Base-by-base conservation (phyloP, 202 grass and related monocot genomes). In the Bolboschoenoplectus hybrid region DNA sequence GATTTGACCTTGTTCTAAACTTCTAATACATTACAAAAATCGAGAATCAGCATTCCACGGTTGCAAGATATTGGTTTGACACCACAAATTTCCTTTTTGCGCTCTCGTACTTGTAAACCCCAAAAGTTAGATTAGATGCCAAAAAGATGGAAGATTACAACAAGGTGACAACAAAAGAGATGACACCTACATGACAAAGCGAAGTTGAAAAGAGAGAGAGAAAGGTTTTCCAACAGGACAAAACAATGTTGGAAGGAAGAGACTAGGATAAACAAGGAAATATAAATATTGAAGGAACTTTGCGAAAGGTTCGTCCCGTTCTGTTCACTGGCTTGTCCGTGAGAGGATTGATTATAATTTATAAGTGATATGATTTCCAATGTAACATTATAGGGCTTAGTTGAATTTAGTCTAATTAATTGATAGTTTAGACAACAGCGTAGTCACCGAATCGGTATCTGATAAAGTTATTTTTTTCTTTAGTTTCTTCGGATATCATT, bases 141-240 rank as follows among this genome's bases (percentile, higher is more conserved):
- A 17, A 51, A 14, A 14, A n/a, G 26, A 66, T 20, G 7, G 19
- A 67, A 82, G 40, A 41, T 16, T 49, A 82, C 80, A 82, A 67
- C 61, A 44, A 82, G 45, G 39, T 82, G 41, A 47, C 12, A n/a
- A 82, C 47, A 82, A 81, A 67, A 82, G 43, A 82, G 80, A 51
- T 47, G 57, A 67, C 72, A 75, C 20, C 45, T 52, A 52, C 5
- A 16, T 52, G 57, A 82, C 78, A 82, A 64, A 67, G 10, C 79
- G 19, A 64, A 7, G 5, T n/a, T 46, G n/a, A 82, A 62, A 81
- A 43, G 36, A 63, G 40, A 81, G 35, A 57, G 46, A 58, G 36
- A 5, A n/a, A 70, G 47, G 68, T 46, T 3, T 40, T 11, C 7
- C 35, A 10, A 72, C 41, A 72, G 3, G 17, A 72, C 20, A 52